Conservation (phyloP, 2,329 filamentous ascomycete genomes). For the Fusarium sp. region DNA sequence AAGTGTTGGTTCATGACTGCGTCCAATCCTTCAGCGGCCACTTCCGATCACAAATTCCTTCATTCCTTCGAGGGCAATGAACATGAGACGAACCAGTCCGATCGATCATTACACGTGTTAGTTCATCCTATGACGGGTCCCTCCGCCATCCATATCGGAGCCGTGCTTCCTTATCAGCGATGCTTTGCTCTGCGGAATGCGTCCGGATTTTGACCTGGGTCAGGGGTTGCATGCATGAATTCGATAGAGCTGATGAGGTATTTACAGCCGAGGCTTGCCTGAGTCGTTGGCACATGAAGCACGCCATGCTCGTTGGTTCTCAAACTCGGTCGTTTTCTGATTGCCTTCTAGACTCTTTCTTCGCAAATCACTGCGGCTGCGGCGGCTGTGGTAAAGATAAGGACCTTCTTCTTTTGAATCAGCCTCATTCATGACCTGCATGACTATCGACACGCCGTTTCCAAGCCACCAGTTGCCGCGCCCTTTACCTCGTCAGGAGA, state of each 20-base stretch:
- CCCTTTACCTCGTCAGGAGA: neutral
- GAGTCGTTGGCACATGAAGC: neutral
- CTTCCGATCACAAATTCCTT: neutral
- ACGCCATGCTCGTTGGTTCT: neutral
- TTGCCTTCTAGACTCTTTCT: neutral
- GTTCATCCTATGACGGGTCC: neutral
- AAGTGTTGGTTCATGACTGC: neutral
- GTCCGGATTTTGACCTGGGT: neutral
- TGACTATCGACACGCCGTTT: neutral
- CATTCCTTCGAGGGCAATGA: neutral
- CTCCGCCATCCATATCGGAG: neutral
- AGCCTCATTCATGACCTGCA: neutral
- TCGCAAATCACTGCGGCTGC: neutral
- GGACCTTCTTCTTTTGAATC: neutral
- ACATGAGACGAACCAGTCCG: neutral
- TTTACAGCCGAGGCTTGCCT: neutral
- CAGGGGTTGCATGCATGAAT: neutral
- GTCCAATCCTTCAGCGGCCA: neutral
- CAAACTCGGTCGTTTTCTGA: neutral
- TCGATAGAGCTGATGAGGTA: slow-evolving; percentile 1
- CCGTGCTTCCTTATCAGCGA: neutral
- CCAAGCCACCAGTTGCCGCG: neutral
- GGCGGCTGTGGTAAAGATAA: neutral
- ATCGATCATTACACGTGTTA: neutral
- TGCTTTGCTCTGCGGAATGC: neutral